These are phyloP conservation scores for Helicocarpus griseus DNA, from an alignment of 2,329 filamentous ascomycete genomes.

Conservation along the genomic window DNA sequence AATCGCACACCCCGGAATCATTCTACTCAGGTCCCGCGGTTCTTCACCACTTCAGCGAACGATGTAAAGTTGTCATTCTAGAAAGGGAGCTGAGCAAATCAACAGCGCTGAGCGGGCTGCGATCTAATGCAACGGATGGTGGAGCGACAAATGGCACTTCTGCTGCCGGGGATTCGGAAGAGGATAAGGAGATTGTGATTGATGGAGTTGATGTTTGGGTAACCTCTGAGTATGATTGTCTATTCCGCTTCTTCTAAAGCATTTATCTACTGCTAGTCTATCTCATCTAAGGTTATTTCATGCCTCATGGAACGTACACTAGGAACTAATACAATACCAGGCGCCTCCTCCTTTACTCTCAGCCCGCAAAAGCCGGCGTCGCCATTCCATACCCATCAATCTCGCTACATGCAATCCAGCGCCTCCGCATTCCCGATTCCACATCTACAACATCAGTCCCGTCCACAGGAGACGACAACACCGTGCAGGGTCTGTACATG, in stretches of 20 bases:
- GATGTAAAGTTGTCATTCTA: slow-evolving; percentile 35
- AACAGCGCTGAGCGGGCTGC: slow-evolving; percentile 26
- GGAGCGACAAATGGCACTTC: slow-evolving; percentile 8
- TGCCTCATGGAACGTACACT: too few relatives aligned
- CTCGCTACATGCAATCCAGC: slow-evolving; percentile 40
- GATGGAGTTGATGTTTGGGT: slow-evolving; percentile 37
- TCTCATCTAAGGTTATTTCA: too few relatives aligned
- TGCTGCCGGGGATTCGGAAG: slow-evolving; percentile 4
- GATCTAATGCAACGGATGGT: slow-evolving; percentile 11
- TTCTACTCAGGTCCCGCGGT: slow-evolving; percentile 39
- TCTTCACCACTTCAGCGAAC: slow-evolving; percentile 37
- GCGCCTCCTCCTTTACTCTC: slow-evolving; percentile 35
- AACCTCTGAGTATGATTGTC: slow-evolving; percentile 35
- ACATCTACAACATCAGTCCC: slow-evolving; percentile 6
- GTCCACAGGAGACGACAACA: slow-evolving; percentile 12
- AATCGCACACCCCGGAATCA: slow-evolving; percentile 38
- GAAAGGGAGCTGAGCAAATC: slow-evolving; percentile 30
- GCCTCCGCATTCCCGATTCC: slow-evolving; percentile 27
- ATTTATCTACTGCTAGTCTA: not conserved
- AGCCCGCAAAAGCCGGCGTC: slow-evolving; percentile 26
- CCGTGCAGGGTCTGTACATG: slow-evolving; percentile 39
- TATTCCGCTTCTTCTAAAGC: not conserved
- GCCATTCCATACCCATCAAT: slow-evolving; percentile 40
- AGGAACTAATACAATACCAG: slow-evolving; percentile 16
- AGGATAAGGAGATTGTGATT: slow-evolving; percentile 28